Conservation (phyloP, 306 rosid species). For the Gynostemma pentaphyllum region DNA sequence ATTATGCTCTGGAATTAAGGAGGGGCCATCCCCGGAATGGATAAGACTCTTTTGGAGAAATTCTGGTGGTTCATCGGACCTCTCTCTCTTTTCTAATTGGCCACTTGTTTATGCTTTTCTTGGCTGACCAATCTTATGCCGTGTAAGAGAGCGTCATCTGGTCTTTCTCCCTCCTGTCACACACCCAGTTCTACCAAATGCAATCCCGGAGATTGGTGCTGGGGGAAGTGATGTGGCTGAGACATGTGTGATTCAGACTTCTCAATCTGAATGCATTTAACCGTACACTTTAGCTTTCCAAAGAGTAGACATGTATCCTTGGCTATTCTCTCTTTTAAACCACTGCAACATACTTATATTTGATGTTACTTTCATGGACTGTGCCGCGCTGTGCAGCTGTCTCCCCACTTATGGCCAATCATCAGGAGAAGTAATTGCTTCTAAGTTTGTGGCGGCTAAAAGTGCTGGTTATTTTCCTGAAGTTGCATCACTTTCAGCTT, state of each 20-base stretch:
- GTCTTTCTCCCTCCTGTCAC: slow-evolving; percentile 65
- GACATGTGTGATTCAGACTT: slow-evolving; percentile 18
- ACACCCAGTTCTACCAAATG: slow-evolving; percentile 19
- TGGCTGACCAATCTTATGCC: slow-evolving; percentile 85
- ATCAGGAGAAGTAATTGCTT: slow-evolving; percentile 70
- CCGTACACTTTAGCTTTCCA: slow-evolving; percentile 53
- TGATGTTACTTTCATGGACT: slow-evolving; percentile 62
- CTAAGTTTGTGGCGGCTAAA: slow-evolving; percentile 82
- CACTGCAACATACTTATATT: slow-evolving; percentile 83
- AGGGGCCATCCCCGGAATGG: slow-evolving; percentile 89
- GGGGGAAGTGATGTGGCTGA: slow-evolving; percentile 23
- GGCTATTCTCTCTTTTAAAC: slow-evolving; percentile 76
- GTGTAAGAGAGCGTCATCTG: slow-evolving; percentile 65
- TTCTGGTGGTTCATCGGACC: slow-evolving; percentile 37
- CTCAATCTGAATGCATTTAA: slow-evolving; percentile 36
- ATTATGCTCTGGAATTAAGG: slow-evolving; percentile 52
- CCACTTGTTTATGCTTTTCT: slow-evolving; percentile 92
- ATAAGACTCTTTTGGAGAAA: slow-evolving; percentile 76
- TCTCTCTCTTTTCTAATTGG: slow-evolving; percentile 80
- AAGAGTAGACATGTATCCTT: slow-evolving; percentile 46
- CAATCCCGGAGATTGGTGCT: slow-evolving; percentile 30
- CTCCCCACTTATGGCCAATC: slow-evolving; percentile 49
- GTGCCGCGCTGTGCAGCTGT: slow-evolving; percentile 56
- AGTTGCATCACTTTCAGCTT: slow-evolving; percentile 48
- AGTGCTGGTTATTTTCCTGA: slow-evolving; percentile 74